Conservation (phyloP, 176 grass and related monocot genomes). For the Zea luxurians region DNA sequence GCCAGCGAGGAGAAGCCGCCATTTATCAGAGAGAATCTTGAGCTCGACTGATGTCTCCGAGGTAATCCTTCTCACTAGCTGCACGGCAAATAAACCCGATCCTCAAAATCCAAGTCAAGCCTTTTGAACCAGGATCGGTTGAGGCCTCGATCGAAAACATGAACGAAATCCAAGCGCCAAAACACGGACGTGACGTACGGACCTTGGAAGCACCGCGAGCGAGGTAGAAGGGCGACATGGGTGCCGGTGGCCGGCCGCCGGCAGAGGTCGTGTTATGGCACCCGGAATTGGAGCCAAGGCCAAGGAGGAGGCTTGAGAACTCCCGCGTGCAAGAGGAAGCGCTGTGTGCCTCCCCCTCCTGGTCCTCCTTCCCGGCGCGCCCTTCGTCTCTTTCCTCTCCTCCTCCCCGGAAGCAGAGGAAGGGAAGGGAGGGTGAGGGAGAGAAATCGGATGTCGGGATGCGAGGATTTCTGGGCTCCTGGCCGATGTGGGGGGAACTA, state of each 20-base stretch:
- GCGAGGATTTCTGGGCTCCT: not conserved
- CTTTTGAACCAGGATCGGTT: not conserved
- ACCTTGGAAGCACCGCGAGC: slow-evolving; percentile 79
- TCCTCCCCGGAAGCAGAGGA: slow-evolving; percentile 31
- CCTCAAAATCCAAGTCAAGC: slow-evolving; percentile 13
- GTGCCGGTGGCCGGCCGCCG: not conserved
- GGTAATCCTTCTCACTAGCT: slow-evolving; percentile 74
- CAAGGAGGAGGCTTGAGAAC: not conserved
- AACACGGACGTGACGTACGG: not conserved
- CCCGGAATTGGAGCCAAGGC: not conserved
- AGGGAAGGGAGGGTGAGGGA: slow-evolving; percentile 13
- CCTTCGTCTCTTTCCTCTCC: slow-evolving; percentile 35
- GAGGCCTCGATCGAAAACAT: not conserved
- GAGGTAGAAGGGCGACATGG: slow-evolving; percentile 65
- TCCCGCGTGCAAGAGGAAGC: not conserved
- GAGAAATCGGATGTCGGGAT: not conserved
- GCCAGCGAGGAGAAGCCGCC: slow-evolving; percentile 77
- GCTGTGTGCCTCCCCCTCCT: not conserved
- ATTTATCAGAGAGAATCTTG: slow-evolving; percentile 85
- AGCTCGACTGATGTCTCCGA: slow-evolving; percentile 69
- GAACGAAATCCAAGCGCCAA: not conserved
- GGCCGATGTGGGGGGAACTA: not conserved
- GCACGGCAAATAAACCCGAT: slow-evolving; percentile 6
- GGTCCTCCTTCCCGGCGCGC: slow-evolving; percentile 22
- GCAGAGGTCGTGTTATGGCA: not conserved